Base-by-base conservation (phyloP, 2,329 filamentous ascomycete genomes). In the Cladosporium velox region DNA sequence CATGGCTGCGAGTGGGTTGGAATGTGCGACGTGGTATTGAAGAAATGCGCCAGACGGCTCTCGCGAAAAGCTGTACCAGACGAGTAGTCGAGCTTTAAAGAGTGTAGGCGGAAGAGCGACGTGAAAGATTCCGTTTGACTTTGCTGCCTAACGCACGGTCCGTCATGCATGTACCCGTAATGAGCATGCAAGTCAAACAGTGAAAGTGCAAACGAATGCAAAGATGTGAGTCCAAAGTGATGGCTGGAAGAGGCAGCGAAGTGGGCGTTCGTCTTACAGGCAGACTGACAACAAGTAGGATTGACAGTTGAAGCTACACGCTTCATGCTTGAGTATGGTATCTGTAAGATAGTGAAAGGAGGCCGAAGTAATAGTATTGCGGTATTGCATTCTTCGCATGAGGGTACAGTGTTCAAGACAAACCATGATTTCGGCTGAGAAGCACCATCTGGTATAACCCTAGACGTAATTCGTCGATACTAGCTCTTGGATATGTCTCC, bases 101-200 rank as follows among this genome's bases (percentile, higher is more conserved):
- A 24, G 24, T 2, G 24, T 24, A 24, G 24, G 24, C 2, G 24
- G 1, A 24, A 44, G 41, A 21, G 41, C 41, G 21, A 4, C 6
- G 3, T 21, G 8, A 21, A 11, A 47, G 41, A 3, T 4, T 1
- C 8, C 32, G 54, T 35, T 35, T 35, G 32, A 24, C 11, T 34
- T 57, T 57, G 30, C 54, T 58, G 34, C 55, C 55, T 58, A 28
- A 21, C 10, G 34, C 55, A 58, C 55, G 55, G 55, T 18, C 55
- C 55, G 21, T 58, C 21, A 41, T 58, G 52, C 52, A 55, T 21
- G 10, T 34, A 11, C 8, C 30, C 52, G 52, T 34, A 32, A 6
- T 21, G n/a, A 55, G 32, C 30, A 24, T 55, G 30, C 30, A 34
- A 21, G 2, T n/a, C 2, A 47, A 47, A 47, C 41, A 47, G 28